Conservation (phyloP, 208 protist genomes). For the Naegleria lovaniensis region DNA sequence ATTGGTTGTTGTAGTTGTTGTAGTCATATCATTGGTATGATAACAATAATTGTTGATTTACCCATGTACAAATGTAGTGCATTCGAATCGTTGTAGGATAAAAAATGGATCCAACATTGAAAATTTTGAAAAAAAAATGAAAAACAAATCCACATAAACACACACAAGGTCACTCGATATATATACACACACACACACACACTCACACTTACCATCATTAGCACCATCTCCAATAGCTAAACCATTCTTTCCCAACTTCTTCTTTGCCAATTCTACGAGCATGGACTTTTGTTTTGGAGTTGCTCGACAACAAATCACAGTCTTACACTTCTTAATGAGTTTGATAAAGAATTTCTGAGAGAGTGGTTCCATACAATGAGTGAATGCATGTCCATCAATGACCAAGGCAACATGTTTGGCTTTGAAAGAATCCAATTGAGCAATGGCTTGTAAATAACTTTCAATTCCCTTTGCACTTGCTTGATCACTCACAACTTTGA, state of each 20-base stretch:
- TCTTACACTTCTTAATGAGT: conserved; percentile 11
- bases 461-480: not conserved
- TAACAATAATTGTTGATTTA: no score
- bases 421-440: not conserved
- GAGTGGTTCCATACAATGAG: not conserved
- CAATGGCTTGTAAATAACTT: not conserved
- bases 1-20: no score
- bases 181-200: no score
- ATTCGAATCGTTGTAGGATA: no score
- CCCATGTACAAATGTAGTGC: no score
- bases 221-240: conserved; percentile 53
- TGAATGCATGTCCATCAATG: conserved; percentile 26
- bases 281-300: conserved; percentile 68
- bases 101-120: no score
- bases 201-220: not conserved
- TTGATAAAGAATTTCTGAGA: conserved; percentile 24
- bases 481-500: not conserved
- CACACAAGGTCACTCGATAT: no score
- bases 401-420: not conserved
- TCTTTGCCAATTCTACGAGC: conserved; percentile 61
- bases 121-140: no score
- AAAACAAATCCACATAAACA: no score
- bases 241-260: conserved; percentile 48
- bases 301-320: conserved; percentile 69
- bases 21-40: no score